Evolutionary conservation across 768 basidiomycete species (phyloP), one percentile per base, ranked within the genome.

Genomic region (Termitomyces sp.): DNA sequence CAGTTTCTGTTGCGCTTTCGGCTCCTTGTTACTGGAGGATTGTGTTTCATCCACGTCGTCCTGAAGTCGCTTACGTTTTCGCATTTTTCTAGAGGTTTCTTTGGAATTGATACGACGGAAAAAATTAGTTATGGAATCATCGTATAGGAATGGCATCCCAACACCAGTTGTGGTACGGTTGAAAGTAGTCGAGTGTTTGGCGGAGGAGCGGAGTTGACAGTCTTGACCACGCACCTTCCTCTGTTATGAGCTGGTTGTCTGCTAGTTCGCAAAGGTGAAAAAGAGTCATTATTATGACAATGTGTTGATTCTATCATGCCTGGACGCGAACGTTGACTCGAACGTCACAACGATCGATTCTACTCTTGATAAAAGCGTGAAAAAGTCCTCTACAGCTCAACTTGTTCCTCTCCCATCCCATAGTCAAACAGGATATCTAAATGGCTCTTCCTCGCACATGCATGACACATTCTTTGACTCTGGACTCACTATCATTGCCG

Each of bases 51-150:
- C 57, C 44, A 50, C 32, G 51, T 54, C 54, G 32, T 40, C 50
- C 18, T 46, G 43, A 16, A 32, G n/a, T 52, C 62, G 62, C 63
- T 62, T 62, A 35, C 66, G 64, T 49, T 63, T 62, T 14, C 41
- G 30, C 41, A 48, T 50, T 33, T 50, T 47, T 53, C 57, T 61
- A 36, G 49, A 38, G 26, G 49, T 59, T 18, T 49, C 52, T 3
- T 46, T 48, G 2, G 60, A 18, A n/a, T 44, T 55, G 26, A 64
- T 43, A n/a, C 62, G 67, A 41, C 33, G 55, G 49, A 70, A 70
- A 38, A 62, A 70, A 32, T 45, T 60, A 22, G 66, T 67, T 48
- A 70, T 65, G 13, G 65, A 62, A 38, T 64, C 62, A 22, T 68
- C 62, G 13, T 63, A 63, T 32, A 56, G 52, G n/a, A 59, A 51